Evolutionary conservation across 345 rosid genomes (phyloP), one percentile per base, ranked within the genome.

Genomic region (Eucalyptus regnans): DNA sequence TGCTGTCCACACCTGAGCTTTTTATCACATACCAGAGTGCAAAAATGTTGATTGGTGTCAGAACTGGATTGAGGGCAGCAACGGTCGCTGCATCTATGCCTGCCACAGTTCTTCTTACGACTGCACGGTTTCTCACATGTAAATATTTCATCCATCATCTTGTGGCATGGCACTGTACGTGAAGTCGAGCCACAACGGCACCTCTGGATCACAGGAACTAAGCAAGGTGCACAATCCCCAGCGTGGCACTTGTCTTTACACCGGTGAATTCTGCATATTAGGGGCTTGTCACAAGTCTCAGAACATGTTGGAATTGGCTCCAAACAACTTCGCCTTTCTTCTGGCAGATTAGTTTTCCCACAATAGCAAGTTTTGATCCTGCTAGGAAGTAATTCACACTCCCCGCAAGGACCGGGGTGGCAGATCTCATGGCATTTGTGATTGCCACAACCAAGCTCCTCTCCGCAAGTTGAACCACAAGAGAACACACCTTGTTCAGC

Each of bases 1-100:
- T 97, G 99, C 88, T 95, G 98, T 64, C 98, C 97, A 87, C 99
- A 96, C 89, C 98, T 95, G 48, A 96, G 94, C 93, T 95, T 96
- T 95, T 97, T 97, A 86, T 94, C 98, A 91, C 99, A 97, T 8
- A 95, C 90, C 93, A 96, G 92, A 86, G 96, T 96, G 91, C 99
- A 97, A 56, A 94, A 93, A 90, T 97, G 99, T 25, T 95, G 97
- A 90, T 95, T 97, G 97, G 96, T 95, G 64, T 92, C 93, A 17
- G 94, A 88, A 87, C 91, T 96, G 86, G 96, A 94, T 87, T 93
- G 95, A 90, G 98, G 98, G 89, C 99, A 97, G 89, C 99, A 97
- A 76, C 98, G 94, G 88, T 97, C 98, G 83, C 95, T 97, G 87
- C 99, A 97, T 46, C 99, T 92, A 86, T 96, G 99, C 90, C 99